phyloP scores from a whole-genome alignment of 257 asterid species.

The Gentiana dahurica region DNA sequence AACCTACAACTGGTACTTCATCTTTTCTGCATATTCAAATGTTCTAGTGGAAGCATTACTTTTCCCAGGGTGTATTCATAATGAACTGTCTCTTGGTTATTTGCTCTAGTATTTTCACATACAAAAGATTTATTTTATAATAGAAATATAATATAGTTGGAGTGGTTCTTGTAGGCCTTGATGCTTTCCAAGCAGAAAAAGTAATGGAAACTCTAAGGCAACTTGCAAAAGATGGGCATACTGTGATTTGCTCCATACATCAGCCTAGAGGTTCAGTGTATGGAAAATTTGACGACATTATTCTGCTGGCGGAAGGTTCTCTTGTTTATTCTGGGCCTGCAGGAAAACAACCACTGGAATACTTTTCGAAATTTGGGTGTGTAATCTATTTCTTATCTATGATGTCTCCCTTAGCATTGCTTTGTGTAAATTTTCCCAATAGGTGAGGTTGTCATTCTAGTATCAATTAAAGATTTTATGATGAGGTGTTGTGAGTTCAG shows the following conservation, averaged over 20 bases:
- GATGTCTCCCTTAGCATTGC: too few relatives aligned
- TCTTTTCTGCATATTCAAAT: slow-evolving; percentile 13
- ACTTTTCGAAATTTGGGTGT: slow-evolving; percentile 84
- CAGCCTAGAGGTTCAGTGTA: slow-evolving; percentile 98
- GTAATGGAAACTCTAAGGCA: slow-evolving; percentile 87
- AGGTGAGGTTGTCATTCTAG: too few relatives aligned
- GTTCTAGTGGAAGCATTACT: slow-evolving; percentile 1
- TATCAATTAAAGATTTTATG: too few relatives aligned
- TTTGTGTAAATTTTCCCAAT: too few relatives aligned
- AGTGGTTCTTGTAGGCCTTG: slow-evolving; percentile 71
- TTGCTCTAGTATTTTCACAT: too few relatives aligned
- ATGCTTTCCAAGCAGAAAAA: slow-evolving; percentile 99
- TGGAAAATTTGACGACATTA: slow-evolving; percentile 87
- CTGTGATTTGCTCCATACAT: slow-evolving; percentile 95
- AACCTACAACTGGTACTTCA: slow-evolving; percentile 75
- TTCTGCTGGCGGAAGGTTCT: slow-evolving; percentile 82
- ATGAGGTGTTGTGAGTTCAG: too few relatives aligned
- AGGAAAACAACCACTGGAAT: slow-evolving; percentile 48
- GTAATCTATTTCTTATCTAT: slow-evolving; percentile 21
- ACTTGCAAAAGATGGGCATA: slow-evolving; percentile 95
- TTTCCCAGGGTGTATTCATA: slow-evolving; percentile 2
- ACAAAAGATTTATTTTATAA: too few relatives aligned
- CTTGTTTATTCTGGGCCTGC: slow-evolving; percentile 95
- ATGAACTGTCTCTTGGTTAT: too few relatives aligned
- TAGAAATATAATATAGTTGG: background rate